phyloP scores from a whole-genome alignment of 805 yeast species.

The Barnettozyma wickerhamii region DNA sequence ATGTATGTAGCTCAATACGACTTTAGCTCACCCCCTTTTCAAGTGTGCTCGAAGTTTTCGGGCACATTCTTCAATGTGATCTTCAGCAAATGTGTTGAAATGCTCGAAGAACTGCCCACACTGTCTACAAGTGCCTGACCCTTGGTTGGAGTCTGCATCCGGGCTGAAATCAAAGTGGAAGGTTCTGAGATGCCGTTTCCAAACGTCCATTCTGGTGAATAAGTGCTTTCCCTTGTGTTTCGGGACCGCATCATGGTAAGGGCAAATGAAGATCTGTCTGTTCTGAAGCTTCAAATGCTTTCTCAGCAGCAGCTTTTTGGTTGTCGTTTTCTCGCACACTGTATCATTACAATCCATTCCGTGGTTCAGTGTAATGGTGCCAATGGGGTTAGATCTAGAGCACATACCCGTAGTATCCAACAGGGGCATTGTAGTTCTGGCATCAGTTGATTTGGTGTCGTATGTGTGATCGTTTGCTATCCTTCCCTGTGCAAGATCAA shows the following conservation, averaged over 20 bases:
- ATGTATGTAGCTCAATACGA: background rate
- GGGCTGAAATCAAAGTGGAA: constrained; percentile 46
- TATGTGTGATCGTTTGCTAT: too few relatives aligned
- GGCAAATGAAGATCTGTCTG: constrained; percentile 8
- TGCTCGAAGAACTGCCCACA: constrained; percentile 55
- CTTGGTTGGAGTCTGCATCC: constrained; percentile 34
- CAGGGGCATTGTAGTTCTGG: too few relatives aligned
- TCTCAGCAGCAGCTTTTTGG: too few relatives aligned
- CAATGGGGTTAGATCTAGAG: background rate
- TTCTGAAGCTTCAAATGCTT: constrained; percentile 9
- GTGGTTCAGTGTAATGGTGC: too few relatives aligned
- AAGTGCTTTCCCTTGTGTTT: constrained; percentile 78
- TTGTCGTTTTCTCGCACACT: too few relatives aligned
- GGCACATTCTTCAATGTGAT: constrained; percentile 11
- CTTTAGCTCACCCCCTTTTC: too few relatives aligned
- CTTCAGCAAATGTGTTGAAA: constrained; percentile 38
- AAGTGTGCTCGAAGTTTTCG: constrained; percentile 1
- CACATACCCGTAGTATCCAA: too few relatives aligned
- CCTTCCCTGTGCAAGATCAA: constrained; percentile 3
- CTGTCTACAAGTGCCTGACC: constrained; percentile 57
- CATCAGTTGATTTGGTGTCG: too few relatives aligned
- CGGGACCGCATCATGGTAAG: constrained; percentile 7
- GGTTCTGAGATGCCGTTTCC: constrained; percentile 65
- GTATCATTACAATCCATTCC: too few relatives aligned
- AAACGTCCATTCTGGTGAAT: constrained; percentile 67